Conservation (phyloP, 2,329 filamentous ascomycete species). For the Didymella sp. region DNA sequence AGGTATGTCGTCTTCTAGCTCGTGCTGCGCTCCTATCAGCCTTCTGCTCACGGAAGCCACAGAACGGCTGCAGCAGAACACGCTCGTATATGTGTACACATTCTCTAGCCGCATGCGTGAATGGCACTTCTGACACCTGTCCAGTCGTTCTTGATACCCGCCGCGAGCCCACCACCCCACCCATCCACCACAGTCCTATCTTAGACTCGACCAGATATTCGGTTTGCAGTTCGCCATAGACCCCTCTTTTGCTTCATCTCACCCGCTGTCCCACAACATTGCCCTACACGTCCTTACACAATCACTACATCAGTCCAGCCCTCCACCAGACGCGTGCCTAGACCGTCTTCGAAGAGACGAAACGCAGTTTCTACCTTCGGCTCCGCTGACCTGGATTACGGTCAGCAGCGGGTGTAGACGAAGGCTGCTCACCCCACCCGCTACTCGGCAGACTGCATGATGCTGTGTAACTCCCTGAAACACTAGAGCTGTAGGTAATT, state of each 20-base stretch:
- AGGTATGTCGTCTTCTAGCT: conserved; percentile 17
- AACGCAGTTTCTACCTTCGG: conserved; percentile 13
- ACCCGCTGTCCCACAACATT: conserved; percentile 12
- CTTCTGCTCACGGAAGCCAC: conserved; percentile 16
- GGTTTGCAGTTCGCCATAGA: not conserved
- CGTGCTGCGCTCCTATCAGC: conserved; percentile 20
- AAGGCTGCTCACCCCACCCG: conserved; percentile 3
- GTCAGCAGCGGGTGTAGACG: conserved; percentile 20
- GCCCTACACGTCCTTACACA: conserved; percentile 1
- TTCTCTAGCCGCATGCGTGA: conserved; percentile 18
- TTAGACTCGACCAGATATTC: not conserved
- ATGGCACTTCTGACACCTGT: conserved; percentile 19
- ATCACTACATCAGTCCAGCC: conserved; percentile 11
- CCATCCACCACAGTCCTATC: conserved; percentile 6
- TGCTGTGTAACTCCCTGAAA: conserved; percentile 16
- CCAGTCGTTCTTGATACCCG: conserved; percentile 11
- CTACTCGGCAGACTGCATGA: conserved; percentile 8
- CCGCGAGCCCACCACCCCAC: conserved; percentile 1
- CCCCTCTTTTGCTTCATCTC: not conserved
- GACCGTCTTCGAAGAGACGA: conserved; percentile 8
- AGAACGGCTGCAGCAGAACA: conserved; percentile 4
- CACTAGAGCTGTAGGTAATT: conserved; percentile 7
- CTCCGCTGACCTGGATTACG: conserved; percentile 25
- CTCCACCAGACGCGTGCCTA: conserved; percentile 1
- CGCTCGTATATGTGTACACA: conserved; percentile 2